Conservation (phyloP, 2,329 filamentous ascomycete species). For the Orbilia oligospora region DNA sequence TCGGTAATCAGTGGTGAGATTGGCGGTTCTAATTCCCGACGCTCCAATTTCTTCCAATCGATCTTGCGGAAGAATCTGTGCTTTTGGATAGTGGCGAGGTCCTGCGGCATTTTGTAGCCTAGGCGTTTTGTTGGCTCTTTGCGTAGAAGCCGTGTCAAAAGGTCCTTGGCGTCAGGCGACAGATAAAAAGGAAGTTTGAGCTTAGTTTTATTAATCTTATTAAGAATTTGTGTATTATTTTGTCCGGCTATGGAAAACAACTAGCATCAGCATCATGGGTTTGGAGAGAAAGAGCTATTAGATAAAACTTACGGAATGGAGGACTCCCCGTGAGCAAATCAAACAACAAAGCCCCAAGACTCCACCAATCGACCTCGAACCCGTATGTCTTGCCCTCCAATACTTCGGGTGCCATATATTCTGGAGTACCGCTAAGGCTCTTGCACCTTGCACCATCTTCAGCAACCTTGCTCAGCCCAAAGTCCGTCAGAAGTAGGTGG, state of each 20-base stretch:
- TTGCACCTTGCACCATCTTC: slow-evolving; percentile 78
- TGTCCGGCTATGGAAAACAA: slow-evolving; percentile 71
- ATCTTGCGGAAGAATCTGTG: slow-evolving; percentile 98
- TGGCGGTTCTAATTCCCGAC: slow-evolving; percentile 85
- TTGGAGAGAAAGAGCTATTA: neutral
- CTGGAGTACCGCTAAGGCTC: slow-evolving; percentile 92
- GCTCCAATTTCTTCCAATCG: slow-evolving; percentile 89
- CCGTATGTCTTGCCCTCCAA: slow-evolving; percentile 88
- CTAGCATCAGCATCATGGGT: slow-evolving; percentile 66
- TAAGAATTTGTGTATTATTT: slow-evolving; percentile 94
- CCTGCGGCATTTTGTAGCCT: slow-evolving; percentile 88
- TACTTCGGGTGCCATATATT: slow-evolving; percentile 99
- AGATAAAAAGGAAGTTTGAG: slow-evolving; percentile 90
- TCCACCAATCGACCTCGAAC: slow-evolving; percentile 98
- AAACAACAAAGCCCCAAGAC: slow-evolving; percentile 89
- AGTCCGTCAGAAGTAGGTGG: slow-evolving; percentile 94
- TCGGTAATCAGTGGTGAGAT: slow-evolving; percentile 96
- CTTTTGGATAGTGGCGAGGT: slow-evolving; percentile 85
- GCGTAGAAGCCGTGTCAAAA: slow-evolving; percentile 87
- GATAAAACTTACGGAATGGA: slow-evolving; percentile 74
- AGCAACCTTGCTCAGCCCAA: slow-evolving; percentile 94
- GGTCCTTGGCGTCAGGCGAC: slow-evolving; percentile 90
- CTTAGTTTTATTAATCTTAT: slow-evolving; percentile 96
- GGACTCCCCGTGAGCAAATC: slow-evolving; percentile 93
- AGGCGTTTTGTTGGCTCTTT: slow-evolving; percentile 94